Base-by-base conservation (phyloP, 257 asterid genomes). In the Forsythia viridissima region DNA sequence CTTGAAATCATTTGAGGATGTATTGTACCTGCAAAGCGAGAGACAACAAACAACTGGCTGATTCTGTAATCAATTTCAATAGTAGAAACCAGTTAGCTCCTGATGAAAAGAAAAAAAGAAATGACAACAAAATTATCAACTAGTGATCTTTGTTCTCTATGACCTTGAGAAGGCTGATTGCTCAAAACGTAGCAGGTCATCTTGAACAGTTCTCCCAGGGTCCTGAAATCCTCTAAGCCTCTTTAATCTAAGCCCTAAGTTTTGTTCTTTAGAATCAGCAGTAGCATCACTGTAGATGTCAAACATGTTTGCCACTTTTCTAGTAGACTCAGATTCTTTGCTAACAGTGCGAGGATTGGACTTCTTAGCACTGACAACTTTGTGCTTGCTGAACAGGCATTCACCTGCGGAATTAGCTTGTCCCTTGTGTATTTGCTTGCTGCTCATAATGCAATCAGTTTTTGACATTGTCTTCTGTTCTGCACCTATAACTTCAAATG, bases 101-200 rank as follows among this genome's bases (percentile, higher is more conserved):
- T 59, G 67, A 11, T 21, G 72, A 39, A 78, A 70, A 63, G 24
- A 71, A 73, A 78, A 59, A 51, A 66, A 36, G 10, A 59, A 52
- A 74, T 18, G 76, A 40, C 76, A 65, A 21, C 6, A 39, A 37
- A 57, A 44, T 55, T 34, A 72, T 82, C 24, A 76, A 55, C 10
- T 24, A 63, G 48, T 24, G 38, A 15, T 72, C 74, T 18, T 79
- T 80, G 38, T 72, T 76, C 70, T 42, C 77, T 21, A 80, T 82
- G 80, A 94, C 98, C 98, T 90, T 77, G 98, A 90, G 88, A 91
- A 91, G 80, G 97, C 97, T 67, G 97, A 92, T 79, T 88, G 96
- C 82, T 86, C 94, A 74, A 90, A 91, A 72, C 85, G 92, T 68
- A 89, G 87, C 85, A 94, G 87, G 76, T 88, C 93, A 77, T 90